phyloP scores from a whole-genome alignment of 805 yeast genomes.

The Nakazawaea peltata region DNA sequence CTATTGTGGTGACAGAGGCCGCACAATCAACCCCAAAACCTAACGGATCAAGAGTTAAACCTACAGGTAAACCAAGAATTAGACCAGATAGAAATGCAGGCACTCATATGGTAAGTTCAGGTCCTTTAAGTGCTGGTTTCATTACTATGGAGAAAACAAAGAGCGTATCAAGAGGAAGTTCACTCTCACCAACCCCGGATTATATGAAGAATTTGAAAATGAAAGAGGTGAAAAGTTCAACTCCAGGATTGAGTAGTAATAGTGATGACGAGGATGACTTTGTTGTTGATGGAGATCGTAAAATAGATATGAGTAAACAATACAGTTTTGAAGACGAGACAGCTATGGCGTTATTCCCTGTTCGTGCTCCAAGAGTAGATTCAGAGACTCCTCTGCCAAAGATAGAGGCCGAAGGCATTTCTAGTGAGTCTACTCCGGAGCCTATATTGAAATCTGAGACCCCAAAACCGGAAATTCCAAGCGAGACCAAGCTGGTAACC shows the following conservation, averaged over 20 bases:
- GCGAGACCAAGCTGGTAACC: not conserved
- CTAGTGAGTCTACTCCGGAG: conserved; percentile 13
- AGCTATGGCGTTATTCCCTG: conserved; percentile 51
- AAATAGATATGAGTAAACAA: conserved; percentile 58
- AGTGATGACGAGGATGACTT: conserved; percentile 23
- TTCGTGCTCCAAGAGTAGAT: conserved; percentile 53
- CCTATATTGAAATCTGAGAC: conserved; percentile 15
- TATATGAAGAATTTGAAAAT: conserved; percentile 29
- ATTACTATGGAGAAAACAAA: conserved; percentile 32
- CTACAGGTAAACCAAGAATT: not conserved
- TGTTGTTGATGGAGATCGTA: conserved; percentile 26
- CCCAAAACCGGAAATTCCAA: not conserved
- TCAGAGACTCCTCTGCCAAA: too few species aligned
- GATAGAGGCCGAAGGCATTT: not conserved
- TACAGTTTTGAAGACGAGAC: conserved; percentile 45
- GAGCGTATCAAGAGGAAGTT: conserved; percentile 10
- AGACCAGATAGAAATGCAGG: conserved; percentile 30
- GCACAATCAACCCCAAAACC: not conserved
- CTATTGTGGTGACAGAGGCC: conserved; percentile 21
- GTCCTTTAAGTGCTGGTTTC: conserved; percentile 65
- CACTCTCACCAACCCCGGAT: conserved; percentile 28
- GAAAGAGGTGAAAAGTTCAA: conserved; percentile 10
- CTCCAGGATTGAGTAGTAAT: conserved; percentile 8
- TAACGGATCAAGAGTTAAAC: not conserved
- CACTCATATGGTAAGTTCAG: conserved; percentile 63